Conservation (phyloP, 1,139 yeast species). For the Scheffersomyces stambukii region DNA sequence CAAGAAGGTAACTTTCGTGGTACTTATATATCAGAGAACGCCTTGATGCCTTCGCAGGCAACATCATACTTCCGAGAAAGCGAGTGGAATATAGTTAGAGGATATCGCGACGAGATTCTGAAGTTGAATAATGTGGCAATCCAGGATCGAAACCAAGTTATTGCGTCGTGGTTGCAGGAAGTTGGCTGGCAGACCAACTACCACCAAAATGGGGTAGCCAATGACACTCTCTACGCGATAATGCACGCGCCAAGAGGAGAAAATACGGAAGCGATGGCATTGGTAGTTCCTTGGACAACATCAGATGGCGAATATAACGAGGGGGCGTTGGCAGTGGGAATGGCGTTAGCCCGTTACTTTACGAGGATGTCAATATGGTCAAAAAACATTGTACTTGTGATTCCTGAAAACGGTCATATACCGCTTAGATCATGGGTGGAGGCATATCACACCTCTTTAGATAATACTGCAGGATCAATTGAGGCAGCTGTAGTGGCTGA, state of each 20-base stretch:
- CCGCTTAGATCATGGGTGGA: conserved; percentile 88
- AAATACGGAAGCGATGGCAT: conserved; percentile 91
- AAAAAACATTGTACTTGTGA: conserved; percentile 82
- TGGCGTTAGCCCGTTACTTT: conserved; percentile 76
- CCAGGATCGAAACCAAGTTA: conserved; percentile 36
- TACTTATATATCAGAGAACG: conserved; percentile 92
- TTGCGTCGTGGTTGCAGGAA: conserved; percentile 61
- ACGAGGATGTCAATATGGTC: conserved; percentile 91
- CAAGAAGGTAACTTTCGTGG: conserved; percentile 74
- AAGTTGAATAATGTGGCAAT: conserved; percentile 31
- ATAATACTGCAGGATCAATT: conserved; percentile 90
- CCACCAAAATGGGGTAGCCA: conserved; percentile 26
- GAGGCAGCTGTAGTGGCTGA: conserved; percentile 90
- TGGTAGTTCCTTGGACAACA: conserved; percentile 82
- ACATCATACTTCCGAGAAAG: conserved; percentile 88
- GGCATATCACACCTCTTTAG: conserved; percentile 84
- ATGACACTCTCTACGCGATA: conserved; percentile 68
- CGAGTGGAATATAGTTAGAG: conserved; percentile 91
- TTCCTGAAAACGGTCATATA: conserved; percentile 67
- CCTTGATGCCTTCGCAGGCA: conserved; percentile 95
- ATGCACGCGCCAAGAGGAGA: conserved; percentile 94
- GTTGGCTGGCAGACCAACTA: conserved; percentile 69
- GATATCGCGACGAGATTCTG: conserved; percentile 62
- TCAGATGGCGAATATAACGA: conserved; percentile 58
- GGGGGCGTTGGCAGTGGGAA: conserved; percentile 74